Percentiles rank a stretch among this genome's conserved stretches.
phyloP scores from a whole-genome alignment of 78 protist genomes.

The Polysphondylium violaceum region DNA sequence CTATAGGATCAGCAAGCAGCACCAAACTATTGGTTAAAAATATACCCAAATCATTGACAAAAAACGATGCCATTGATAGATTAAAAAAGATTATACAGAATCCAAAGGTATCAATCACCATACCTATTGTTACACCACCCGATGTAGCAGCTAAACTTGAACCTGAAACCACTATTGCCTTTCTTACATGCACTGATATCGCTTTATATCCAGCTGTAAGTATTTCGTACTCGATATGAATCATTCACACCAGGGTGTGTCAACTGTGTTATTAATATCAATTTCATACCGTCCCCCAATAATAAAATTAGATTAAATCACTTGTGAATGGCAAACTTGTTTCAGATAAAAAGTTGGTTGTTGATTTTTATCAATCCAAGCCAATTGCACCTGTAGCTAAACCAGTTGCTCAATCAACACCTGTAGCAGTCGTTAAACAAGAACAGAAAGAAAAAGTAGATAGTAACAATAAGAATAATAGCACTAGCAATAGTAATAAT shows the following conservation, averaged over 20 bases:
- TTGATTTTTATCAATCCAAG: constrained; percentile 31
- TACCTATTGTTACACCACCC: constrained; percentile 39
- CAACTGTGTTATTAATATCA: background rate
- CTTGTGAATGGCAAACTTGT: constrained; percentile 12
- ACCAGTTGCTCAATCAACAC: background rate
- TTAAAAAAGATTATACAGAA: constrained; percentile 47
- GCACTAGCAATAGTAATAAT: no score
- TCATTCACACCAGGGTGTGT: no score
- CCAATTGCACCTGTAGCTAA: background rate
- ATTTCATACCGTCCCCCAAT: background rate
- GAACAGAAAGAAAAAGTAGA: constrained; percentile 1
- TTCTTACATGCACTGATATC: constrained; percentile 1
- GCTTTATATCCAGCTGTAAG: constrained; percentile 18
- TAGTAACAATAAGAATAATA: constrained; percentile 8
- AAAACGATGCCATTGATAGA: constrained; percentile 36
- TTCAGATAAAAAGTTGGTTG: constrained; percentile 30
- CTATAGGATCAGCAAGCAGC: background rate
- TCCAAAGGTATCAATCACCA: constrained; percentile 21
- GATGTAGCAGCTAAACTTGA: constrained; percentile 17
- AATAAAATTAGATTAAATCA: constrained; percentile 3
- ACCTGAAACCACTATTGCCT: constrained; percentile 45
- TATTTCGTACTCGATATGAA: no score
- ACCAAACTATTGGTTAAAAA: constrained; percentile 38
- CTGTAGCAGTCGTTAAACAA: background rate
- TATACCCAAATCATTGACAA: constrained; percentile 26